A percentile compares a stretch with the other conserved stretches of the same genome.
Conservation (phyloP, 352 stramenopile genomes). For the Pythium volutum region DNA sequence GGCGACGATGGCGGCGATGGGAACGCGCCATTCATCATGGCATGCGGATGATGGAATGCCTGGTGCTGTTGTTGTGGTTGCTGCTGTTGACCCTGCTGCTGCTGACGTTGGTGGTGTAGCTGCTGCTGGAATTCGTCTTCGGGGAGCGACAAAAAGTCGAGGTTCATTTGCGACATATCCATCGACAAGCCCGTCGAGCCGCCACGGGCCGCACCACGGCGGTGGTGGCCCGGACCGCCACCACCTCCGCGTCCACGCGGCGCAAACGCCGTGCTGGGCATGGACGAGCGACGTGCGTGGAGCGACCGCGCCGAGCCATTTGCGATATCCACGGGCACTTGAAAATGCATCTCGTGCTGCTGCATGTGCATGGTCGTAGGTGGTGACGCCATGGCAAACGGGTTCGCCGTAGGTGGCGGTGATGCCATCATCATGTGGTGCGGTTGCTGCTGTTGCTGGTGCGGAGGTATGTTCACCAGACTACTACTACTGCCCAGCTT, state of each 20-base stretch:
- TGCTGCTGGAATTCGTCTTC: slow-evolving; percentile 55
- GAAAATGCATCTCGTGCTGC: slow-evolving; percentile 23
- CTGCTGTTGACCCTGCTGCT: slow-evolving; percentile 27
- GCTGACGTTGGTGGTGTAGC: slow-evolving; percentile 35
- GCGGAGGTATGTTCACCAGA: slow-evolving; percentile 5
- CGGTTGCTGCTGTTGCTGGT: slow-evolving; percentile 3
- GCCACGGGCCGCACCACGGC: slow-evolving; percentile 16
- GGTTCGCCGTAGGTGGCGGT: slow-evolving; percentile 8
- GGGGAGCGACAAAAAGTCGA: slow-evolving; percentile 62
- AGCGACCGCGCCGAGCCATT: slow-evolving; percentile 58
- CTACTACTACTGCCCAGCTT: slow-evolving; percentile 6
- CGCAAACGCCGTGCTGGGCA: slow-evolving; percentile 29
- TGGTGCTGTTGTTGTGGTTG: no score
- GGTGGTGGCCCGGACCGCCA: slow-evolving; percentile 27
- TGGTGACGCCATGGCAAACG: slow-evolving; percentile 9
- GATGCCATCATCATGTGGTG: slow-evolving; percentile 13
- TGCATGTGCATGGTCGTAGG: slow-evolving; percentile 14
- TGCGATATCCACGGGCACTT: slow-evolving; percentile 45
- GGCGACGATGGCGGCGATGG: slow-evolving; percentile 17
- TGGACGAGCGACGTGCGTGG: slow-evolving; percentile 46
- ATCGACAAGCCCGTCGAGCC: slow-evolving; percentile 75
- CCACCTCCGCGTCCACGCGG: slow-evolving; percentile 32
- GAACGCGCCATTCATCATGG: slow-evolving; percentile 7
- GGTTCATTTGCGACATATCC: slow-evolving; percentile 82
- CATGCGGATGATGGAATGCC: no score